These are phyloP conservation scores for Eucalyptus regnans DNA, from an alignment of 345 rosid species.

Conservation along the genomic window DNA sequence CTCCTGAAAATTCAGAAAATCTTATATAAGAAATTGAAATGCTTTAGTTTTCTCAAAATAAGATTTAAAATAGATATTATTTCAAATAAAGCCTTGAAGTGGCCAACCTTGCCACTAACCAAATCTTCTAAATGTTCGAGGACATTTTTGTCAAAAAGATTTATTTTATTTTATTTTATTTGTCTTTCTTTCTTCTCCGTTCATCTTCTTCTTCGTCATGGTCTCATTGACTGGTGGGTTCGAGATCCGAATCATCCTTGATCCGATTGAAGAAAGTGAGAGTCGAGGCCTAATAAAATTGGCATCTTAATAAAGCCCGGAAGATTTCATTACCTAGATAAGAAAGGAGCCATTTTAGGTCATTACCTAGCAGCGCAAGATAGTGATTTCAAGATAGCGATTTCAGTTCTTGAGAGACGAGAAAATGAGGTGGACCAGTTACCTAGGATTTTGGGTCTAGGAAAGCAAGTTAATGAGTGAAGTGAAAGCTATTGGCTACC, in stretches of 20 bases:
- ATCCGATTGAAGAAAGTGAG: slow-evolving; percentile 53
- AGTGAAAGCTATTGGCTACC: too few species aligned
- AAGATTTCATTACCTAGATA: slow-evolving; percentile 32
- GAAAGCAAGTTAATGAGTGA: slow-evolving; percentile 19
- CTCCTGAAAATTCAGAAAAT: not conserved
- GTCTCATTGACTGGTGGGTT: not conserved
- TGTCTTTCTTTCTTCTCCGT: too few species aligned
- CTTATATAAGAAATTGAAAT: too few species aligned
- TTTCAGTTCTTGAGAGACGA: slow-evolving; percentile 23
- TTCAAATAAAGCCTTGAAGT: too few species aligned
- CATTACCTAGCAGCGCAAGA: not conserved
- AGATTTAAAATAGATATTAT: rapidly evolving
- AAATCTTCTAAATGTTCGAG: too few species aligned
- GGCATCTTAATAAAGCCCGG: slow-evolving; percentile 46
- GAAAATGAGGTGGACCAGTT: slow-evolving; percentile 38
- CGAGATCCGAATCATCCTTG: slow-evolving; percentile 24
- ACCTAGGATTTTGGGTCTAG: slow-evolving; percentile 40
- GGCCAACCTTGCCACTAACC: rapidly evolving
- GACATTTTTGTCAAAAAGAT: not conserved
- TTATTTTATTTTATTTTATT: too few species aligned
- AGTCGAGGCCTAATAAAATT: slow-evolving; percentile 39
- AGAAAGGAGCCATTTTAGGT: slow-evolving; percentile 21
- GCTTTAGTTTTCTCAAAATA: too few species aligned
- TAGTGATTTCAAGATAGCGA: slow-evolving; percentile 1
- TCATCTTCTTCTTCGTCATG: not conserved